A percentile compares a stretch with the other conserved stretches of the same genome.
These are phyloP conservation scores for Pisolithus tinctorius DNA, from an alignment of 768 basidiomycete genomes.

Conservation along the genomic window DNA sequence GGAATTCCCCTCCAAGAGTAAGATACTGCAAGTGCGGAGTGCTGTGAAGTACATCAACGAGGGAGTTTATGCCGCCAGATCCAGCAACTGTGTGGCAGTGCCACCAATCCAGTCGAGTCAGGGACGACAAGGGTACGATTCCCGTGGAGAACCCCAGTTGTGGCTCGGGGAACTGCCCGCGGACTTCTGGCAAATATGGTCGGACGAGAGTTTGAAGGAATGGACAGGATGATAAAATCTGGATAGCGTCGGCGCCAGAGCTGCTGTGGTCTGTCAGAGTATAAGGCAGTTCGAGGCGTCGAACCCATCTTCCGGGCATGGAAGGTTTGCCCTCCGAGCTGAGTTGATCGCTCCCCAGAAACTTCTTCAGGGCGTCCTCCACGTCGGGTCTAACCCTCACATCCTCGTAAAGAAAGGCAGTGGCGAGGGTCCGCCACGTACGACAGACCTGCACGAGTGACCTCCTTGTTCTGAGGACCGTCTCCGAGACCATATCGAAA, in stretches of 20 bases:
- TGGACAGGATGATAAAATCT: constrained; percentile 44
- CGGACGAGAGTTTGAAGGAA: constrained; percentile 51
- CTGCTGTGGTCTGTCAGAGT: constrained; percentile 33
- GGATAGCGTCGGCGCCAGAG: constrained; percentile 29
- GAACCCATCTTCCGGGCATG: constrained; percentile 35
- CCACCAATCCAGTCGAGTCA: constrained; percentile 68
- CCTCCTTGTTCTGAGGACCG: constrained; percentile 28
- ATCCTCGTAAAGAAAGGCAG: constrained; percentile 48
- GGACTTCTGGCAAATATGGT: constrained; percentile 22
- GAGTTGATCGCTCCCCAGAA: constrained; percentile 16
- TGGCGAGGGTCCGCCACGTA: constrained; percentile 44
- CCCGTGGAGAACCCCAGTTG: constrained; percentile 50
- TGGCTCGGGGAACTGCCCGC: constrained; percentile 17
- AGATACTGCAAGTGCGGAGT: constrained; percentile 56
- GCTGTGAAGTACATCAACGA: constrained; percentile 42
- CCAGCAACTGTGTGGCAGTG: constrained; percentile 49
- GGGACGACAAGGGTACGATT: constrained; percentile 38
- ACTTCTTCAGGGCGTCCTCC: constrained; percentile 23
- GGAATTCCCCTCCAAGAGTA: constrained; percentile 42
- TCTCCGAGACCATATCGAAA: constrained; percentile 21
- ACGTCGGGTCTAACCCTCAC: constrained; percentile 34
- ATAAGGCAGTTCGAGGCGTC: constrained; percentile 55
- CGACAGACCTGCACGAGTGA: constrained; percentile 50
- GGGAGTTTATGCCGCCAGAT: constrained; percentile 60
- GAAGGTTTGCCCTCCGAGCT: constrained; percentile 11